A percentile compares a stretch with the other conserved stretches of the same genome.
phyloP scores from a whole-genome alignment of 2,329 filamentous ascomycete species.

The Fonsecaea multimorphosa region DNA sequence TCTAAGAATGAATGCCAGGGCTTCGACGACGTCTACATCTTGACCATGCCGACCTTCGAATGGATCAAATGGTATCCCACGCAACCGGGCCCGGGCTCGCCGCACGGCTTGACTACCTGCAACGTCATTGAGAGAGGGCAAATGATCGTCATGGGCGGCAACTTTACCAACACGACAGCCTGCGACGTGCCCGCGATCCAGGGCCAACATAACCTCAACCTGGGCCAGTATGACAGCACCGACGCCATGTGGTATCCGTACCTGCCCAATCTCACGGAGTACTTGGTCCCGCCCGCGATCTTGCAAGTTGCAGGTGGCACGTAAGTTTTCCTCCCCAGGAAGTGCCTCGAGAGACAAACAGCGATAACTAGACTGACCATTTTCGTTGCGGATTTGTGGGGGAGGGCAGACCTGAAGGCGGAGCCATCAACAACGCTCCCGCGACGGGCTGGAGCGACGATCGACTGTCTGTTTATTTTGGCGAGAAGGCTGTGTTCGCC shows the following conservation, averaged over 20 bases:
- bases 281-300: slow-evolving; percentile 25
- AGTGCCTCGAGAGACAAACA: too few species aligned
- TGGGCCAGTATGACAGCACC: slow-evolving; percentile 22
- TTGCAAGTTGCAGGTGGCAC: slow-evolving; percentile 22
- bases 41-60: slow-evolving; percentile 31
- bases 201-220: slow-evolving; percentile 28
- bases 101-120: slow-evolving; percentile 43
- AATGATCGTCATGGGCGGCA: slow-evolving; percentile 51
- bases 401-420: slow-evolving; percentile 11
- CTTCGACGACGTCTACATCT: slow-evolving; percentile 33
- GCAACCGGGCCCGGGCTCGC: slow-evolving; percentile 9
- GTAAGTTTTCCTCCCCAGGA: not conserved
- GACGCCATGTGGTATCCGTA: slow-evolving; percentile 28
- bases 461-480: slow-evolving; percentile 21
- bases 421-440: slow-evolving; percentile 16
- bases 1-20: not conserved
- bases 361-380: not conserved
- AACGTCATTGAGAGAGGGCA: slow-evolving; percentile 47
- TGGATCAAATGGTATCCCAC: slow-evolving; percentile 32
- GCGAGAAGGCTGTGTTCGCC: slow-evolving; percentile 13
- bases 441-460: slow-evolving; percentile 18
- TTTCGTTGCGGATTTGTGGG: not conserved
- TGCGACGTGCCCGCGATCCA: slow-evolving; percentile 24
- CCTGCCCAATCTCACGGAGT: slow-evolving; percentile 24
- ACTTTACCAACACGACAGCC: slow-evolving; percentile 23